Evolutionary conservation across 2,329 filamentous ascomycete species (phyloP).

Genomic region (Phaeosphaeriaceae sp.): DNA sequence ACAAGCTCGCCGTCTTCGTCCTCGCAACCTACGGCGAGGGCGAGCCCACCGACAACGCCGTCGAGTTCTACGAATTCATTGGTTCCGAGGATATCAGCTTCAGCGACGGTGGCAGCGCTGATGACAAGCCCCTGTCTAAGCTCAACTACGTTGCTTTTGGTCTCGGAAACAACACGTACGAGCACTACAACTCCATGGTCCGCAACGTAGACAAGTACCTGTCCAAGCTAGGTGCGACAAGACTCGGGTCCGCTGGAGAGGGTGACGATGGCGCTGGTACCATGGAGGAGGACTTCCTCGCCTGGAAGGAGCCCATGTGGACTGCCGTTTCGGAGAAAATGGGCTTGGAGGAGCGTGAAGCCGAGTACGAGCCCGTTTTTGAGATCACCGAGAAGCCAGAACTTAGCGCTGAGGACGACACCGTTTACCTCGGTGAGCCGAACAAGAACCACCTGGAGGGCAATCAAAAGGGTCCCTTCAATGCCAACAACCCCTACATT

Average conservation of each 20-base stretch:
- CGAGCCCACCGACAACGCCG: constrained; percentile 97
- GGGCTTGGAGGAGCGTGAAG: constrained; percentile 91
- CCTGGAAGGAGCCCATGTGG: constrained; percentile 99
- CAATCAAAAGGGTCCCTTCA: constrained; percentile 84
- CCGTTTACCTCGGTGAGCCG: constrained; percentile 94
- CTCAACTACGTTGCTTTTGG: constrained; percentile 96
- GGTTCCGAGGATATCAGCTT: constrained; percentile 82
- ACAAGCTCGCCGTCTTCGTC: constrained; percentile 94
- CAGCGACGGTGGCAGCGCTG: constrained; percentile 67
- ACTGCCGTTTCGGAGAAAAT: constrained; percentile 80
- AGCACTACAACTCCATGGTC: constrained; percentile 99
- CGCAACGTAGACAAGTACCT: constrained; percentile 86
- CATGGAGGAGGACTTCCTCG: constrained; percentile 99
- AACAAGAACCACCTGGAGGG: constrained; percentile 96
- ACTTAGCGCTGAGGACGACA: constrained; percentile 74
- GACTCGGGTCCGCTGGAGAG: constrained; percentile 88
- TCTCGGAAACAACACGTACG: constrained; percentile 98
- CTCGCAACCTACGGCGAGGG: constrained; percentile 98
- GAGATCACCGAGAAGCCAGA: constrained; percentile 78
- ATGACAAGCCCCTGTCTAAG: constrained; percentile 77
- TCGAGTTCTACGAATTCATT: constrained; percentile 98
- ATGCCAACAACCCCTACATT: constrained; percentile 96
- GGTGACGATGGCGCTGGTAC: constrained; percentile 97
- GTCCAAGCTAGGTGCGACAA: constrained; percentile 79
- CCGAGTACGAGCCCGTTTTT: constrained; percentile 93